Conservation (phyloP, 2,329 filamentous ascomycete genomes). For the Calcarisporium arbuscula region DNA sequence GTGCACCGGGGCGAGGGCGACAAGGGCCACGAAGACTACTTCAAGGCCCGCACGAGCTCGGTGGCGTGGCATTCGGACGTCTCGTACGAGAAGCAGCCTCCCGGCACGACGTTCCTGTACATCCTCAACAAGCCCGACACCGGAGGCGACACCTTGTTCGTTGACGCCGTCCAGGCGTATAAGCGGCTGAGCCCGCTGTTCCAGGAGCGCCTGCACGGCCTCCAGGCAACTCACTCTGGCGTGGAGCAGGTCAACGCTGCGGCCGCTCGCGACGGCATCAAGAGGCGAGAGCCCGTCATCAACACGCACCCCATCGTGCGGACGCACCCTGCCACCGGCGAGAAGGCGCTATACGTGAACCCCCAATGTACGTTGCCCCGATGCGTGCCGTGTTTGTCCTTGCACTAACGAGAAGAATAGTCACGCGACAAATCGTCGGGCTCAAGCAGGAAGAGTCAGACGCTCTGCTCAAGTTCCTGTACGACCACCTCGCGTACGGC, state of each 20-base stretch:
- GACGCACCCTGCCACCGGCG: conserved; percentile 75
- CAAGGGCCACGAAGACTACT: conserved; percentile 49
- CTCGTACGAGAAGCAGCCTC: conserved; percentile 81
- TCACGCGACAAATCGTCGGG: conserved; percentile 74
- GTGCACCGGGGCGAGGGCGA: conserved; percentile 61
- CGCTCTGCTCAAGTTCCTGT: conserved; percentile 65
- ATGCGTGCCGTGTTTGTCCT: neutral
- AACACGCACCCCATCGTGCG: conserved; percentile 72
- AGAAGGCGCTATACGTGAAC: conserved; percentile 80
- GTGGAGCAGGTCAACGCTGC: conserved; percentile 72
- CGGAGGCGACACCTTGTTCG: conserved; percentile 82
- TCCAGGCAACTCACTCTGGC: conserved; percentile 76
- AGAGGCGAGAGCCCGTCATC: conserved; percentile 68
- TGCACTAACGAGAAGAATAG: conserved; percentile 27
- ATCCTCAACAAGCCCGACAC: conserved; percentile 73
- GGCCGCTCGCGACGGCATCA: conserved; percentile 59
- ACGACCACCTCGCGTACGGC: conserved; percentile 41
- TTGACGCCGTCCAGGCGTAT: conserved; percentile 75
- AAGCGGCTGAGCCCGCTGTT: conserved; percentile 72
- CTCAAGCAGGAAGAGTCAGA: conserved; percentile 86
- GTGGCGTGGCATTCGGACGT: conserved; percentile 89
- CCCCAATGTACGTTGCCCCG: conserved; percentile 60
- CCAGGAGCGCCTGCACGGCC: conserved; percentile 70
- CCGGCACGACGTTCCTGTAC: conserved; percentile 85
- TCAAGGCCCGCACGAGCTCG: conserved; percentile 64